These are phyloP conservation scores for Cutaneotrichosporon sp. DNA, from an alignment of 1,284 basidiomycete genomes.

Conservation along the genomic window DNA sequence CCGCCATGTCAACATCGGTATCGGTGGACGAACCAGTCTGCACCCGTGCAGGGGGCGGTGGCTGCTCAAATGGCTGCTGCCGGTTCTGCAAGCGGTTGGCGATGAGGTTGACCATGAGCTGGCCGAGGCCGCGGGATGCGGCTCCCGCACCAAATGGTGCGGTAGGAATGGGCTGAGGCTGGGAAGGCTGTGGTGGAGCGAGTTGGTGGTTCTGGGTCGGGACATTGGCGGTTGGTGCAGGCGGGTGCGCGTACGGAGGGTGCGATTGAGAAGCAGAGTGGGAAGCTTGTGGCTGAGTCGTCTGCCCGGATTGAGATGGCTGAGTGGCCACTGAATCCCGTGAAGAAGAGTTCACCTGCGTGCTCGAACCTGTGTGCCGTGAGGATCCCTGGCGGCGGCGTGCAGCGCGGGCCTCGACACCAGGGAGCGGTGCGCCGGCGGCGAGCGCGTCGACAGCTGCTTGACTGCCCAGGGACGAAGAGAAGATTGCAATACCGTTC, in stretches of 20 bases:
- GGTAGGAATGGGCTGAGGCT: neutral
- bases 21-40: constrained; percentile 17
- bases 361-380: neutral
- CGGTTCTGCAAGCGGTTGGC: constrained; percentile 21
- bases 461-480: constrained; percentile 54
- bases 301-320: neutral
- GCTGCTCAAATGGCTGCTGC: neutral
- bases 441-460: constrained; percentile 58
- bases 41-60: neutral
- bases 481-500: constrained; percentile 57
- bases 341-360: neutral
- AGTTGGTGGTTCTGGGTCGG: neutral
- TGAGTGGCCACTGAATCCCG: neutral
- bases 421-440: constrained; percentile 46
- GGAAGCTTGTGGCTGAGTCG: neutral
- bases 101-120: constrained; percentile 1
- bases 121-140: neutral
- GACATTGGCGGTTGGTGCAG: neutral
- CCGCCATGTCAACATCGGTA: constrained; percentile 47
- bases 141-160: neutral
- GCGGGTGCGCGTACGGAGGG: neutral
- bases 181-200: neutral
- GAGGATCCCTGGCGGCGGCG: constrained; percentile 2
- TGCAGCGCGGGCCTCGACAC: constrained; percentile 13
- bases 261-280: neutral